Conservation (phyloP, 176 grass and related monocot genomes). For the Oryza meyeriana region DNA sequence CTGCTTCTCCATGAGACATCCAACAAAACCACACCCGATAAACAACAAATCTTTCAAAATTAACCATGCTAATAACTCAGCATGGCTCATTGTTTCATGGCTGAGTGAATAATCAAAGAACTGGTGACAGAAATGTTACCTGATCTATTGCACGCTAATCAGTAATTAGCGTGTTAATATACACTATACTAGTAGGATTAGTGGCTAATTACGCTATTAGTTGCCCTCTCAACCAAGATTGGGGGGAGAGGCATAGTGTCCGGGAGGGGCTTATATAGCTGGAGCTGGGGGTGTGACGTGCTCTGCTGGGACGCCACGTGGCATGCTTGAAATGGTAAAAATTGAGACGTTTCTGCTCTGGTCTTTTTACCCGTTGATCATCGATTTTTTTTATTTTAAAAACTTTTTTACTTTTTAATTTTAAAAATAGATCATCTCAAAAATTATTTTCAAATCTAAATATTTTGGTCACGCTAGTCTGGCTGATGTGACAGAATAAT, state of each 20-base stretch:
- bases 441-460: no score
- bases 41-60: no score
- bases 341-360: not conserved
- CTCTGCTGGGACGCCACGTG: not conserved
- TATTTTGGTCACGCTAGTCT: no score
- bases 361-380: no score
- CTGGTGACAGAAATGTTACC: not conserved
- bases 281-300: not conserved
- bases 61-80: no score
- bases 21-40: not conserved
- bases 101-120: not conserved
- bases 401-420: no score
- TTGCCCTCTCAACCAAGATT: not conserved
- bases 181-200: not conserved
- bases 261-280: not conserved
- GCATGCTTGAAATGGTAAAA: conserved; percentile 10
- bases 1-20: not conserved
- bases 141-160: not conserved
- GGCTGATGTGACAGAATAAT: no score
- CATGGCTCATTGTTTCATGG: not conserved
- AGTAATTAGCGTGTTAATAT: not conserved
- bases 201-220: not conserved
- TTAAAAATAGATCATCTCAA: no score
- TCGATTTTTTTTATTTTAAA: no score
- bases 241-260: not conserved